phyloP scores from a whole-genome alignment of 306 rosid genomes.

The Carpinus fangiana region DNA sequence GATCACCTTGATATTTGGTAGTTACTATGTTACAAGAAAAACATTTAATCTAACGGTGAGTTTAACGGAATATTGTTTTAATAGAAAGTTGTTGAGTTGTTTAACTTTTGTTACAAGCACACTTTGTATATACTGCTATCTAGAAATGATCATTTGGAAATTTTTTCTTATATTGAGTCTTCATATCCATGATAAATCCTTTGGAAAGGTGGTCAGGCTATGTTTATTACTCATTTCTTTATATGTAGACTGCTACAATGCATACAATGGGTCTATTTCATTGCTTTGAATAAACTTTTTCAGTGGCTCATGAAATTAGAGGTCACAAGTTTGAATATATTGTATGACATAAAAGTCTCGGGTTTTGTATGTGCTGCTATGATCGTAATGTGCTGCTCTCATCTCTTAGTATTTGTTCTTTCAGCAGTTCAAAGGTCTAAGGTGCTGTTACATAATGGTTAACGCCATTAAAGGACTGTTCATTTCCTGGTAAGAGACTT shows the following conservation, averaged over 20 bases:
- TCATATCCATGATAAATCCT: too few relatives aligned
- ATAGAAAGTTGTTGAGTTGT: too few relatives aligned
- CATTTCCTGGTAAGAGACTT: slow-evolving; percentile 49
- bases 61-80: too few relatives aligned
- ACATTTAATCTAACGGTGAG: too few relatives aligned
- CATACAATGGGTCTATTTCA: neutral
- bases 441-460: slow-evolving; percentile 35
- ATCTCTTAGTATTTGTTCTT: slow-evolving; percentile 14
- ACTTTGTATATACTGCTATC: too few relatives aligned
- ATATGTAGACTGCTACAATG: neutral
- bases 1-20: too few relatives aligned
- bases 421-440: slow-evolving; percentile 24
- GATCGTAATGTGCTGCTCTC: neutral
- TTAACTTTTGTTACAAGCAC: too few relatives aligned
- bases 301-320: neutral
- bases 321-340: neutral
- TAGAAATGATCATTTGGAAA: neutral
- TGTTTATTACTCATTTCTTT: neutral
- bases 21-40: too few relatives aligned
- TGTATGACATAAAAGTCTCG: too few relatives aligned
- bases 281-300: neutral
- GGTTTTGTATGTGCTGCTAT: neutral
- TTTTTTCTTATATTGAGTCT: neutral
- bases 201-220: neutral
- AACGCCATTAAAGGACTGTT: slow-evolving; percentile 53